Evolutionary conservation across 306 rosid species (phyloP).

Genomic region (Sicyos edulis): DNA sequence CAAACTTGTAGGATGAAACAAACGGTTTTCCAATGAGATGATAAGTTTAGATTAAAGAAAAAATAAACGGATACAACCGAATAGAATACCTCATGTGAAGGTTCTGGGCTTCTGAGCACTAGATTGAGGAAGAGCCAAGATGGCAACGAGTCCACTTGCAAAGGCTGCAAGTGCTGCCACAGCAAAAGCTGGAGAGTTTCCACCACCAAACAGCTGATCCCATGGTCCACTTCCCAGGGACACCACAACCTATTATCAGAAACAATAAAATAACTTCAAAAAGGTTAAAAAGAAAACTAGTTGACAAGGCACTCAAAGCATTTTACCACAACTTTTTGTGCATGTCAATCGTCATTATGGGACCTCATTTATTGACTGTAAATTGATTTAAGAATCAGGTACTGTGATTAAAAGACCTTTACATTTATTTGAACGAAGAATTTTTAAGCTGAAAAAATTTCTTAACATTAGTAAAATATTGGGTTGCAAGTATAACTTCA

Average conservation of each 20-base stretch:
- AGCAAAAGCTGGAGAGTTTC: slow-evolving; percentile 86
- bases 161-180: slow-evolving; percentile 85
- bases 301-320: not conserved
- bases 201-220: slow-evolving; percentile 99
- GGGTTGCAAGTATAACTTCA: not conserved
- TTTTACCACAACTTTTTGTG: not conserved
- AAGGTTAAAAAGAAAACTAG: slow-evolving; percentile 12
- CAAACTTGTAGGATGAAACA: slow-evolving; percentile 26
- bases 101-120: slow-evolving; percentile 56
- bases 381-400: not conserved
- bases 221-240: slow-evolving; percentile 96
- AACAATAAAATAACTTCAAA: slow-evolving; percentile 21
- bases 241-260: slow-evolving; percentile 70
- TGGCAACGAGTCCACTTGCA: slow-evolving; percentile 70
- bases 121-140: slow-evolving; percentile 74
- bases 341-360: not conserved
- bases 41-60: slow-evolving; percentile 17
- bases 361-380: slow-evolving; percentile 6
- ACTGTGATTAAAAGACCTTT: not conserved
- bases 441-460: not conserved
- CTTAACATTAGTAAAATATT: not conserved
- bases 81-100: slow-evolving; percentile 61
- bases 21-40: slow-evolving; percentile 24
- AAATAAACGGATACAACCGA: slow-evolving; percentile 32
- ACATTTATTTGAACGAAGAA: not conserved